Evolutionary conservation across 306 rosid species (phyloP).

Genomic region (Senna tora): DNA sequence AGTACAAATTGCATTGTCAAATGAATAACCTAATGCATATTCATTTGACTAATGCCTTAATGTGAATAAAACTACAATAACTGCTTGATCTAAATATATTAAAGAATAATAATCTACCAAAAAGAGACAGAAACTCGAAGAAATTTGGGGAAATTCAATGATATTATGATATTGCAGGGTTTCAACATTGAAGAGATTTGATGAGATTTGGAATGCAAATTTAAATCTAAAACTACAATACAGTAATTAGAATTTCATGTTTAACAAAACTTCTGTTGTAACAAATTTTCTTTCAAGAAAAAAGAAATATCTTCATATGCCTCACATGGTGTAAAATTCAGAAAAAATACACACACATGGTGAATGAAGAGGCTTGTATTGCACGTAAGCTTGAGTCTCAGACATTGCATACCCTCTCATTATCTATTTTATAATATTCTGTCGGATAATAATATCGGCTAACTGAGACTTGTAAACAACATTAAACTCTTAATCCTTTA

Average conservation of each 20-base stretch:
- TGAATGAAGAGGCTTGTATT: background rate
- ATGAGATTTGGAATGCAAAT: background rate
- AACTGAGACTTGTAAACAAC: background rate
- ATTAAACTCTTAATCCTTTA: background rate
- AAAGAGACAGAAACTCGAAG: background rate
- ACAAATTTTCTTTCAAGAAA: background rate
- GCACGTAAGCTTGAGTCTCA: too few species aligned
- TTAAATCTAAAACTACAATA: background rate
- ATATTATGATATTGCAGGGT: background rate
- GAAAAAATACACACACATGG: background rate
- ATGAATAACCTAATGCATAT: background rate
- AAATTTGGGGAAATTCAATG: background rate
- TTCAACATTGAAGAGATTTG: background rate
- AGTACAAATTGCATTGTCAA: conserved; percentile 24
- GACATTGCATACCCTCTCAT: background rate
- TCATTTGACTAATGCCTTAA: background rate
- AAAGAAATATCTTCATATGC: background rate
- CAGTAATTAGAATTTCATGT: background rate
- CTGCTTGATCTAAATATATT: background rate
- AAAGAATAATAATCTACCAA: background rate
- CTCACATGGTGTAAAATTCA: background rate
- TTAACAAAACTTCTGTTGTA: background rate
- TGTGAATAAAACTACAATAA: background rate
- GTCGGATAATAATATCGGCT: too few species aligned
- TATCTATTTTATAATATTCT: too few species aligned